phyloP scores from a whole-genome alignment of 139 green algal genomes.

The Picochlorum sp. region DNA sequence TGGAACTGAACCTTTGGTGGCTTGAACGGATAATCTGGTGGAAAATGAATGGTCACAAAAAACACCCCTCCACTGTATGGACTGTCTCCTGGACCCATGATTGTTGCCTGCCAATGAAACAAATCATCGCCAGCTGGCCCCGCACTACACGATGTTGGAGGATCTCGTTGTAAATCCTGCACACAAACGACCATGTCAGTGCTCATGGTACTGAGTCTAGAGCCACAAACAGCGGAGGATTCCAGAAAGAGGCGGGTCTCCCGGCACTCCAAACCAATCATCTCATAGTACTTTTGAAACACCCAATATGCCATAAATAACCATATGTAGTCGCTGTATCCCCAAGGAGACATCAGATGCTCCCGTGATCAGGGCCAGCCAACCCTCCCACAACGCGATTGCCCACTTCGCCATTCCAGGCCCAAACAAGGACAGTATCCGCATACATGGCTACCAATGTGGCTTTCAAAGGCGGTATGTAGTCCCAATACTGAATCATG shows the following conservation, averaged over 20 bases:
- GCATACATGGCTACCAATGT: not conserved
- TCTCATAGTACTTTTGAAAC: too few species aligned
- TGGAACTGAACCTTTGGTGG: conserved; percentile 89
- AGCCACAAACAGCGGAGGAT: not conserved
- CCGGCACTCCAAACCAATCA: too few species aligned
- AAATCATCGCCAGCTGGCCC: conserved; percentile 77
- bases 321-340: too few species aligned
- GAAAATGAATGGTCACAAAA: conserved; percentile 94
- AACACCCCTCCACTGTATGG: conserved; percentile 93
- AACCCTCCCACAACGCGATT: too few species aligned
- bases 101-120: conserved; percentile 87
- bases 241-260: not conserved
- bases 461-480: too few species aligned
- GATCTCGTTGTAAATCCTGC: conserved; percentile 87
- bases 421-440: not conserved
- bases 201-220: too few species aligned
- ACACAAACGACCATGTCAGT: not conserved
- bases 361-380: too few species aligned
- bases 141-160: conserved; percentile 81
- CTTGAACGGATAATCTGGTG: conserved; percentile 96
- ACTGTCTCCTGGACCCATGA: conserved; percentile 73
- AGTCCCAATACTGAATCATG: too few species aligned
- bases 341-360: too few species aligned
- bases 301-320: too few species aligned
- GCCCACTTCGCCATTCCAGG: too few species aligned